Base-by-base conservation (phyloP, 2,329 filamentous ascomycete species). In the Dactylonectria macrodidyma region DNA sequence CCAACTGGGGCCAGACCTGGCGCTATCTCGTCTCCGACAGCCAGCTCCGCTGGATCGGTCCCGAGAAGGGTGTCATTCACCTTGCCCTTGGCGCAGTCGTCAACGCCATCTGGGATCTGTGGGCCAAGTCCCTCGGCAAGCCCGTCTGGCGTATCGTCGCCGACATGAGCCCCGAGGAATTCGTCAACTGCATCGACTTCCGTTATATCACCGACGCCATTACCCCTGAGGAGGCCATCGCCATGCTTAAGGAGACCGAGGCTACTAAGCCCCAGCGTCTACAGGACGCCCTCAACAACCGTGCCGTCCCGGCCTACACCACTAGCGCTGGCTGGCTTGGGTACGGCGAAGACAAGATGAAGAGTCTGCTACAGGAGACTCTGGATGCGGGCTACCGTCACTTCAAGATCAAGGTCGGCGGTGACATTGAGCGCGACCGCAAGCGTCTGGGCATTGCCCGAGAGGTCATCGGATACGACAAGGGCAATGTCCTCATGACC, bases 61-160 rank as follows among this genome's bases (percentile, higher is more conserved):
- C 95, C 0, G 95, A 97, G 78, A 97, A 97, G 83, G 95, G 95
- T 67, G 95, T 97, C 51, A 97, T 97, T 74, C 95, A 97, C 82
- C 92, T 98, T 8, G 95, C 95, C 1, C 90, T 97, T 11, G 94
- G 93, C 34, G 93, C 94, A 50, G 92, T 97, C 16, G 93, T 97
- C 75, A 97, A 97, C 80, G 95, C 94, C 16, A 87, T 97, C 76
- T 97, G 95, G 95, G 95, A 97, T 81, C 89, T 97, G n/a, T 97
- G 95, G 95, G 94, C 93, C 62, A 97, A 97, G 84, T 88, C 88
- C 2, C 88, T 96, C 41, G 87, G 89, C 71, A 97, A 97, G 85
- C 95, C 95, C 3, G 93, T 97, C 14, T 97, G 95, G 95, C 89
- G 91, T 66, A 92, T 98, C 69, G 92, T 98, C 26, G 92, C 93